phyloP scores from a whole-genome alignment of 345 rosid genomes.

The Rhodamnia rubescens region DNA sequence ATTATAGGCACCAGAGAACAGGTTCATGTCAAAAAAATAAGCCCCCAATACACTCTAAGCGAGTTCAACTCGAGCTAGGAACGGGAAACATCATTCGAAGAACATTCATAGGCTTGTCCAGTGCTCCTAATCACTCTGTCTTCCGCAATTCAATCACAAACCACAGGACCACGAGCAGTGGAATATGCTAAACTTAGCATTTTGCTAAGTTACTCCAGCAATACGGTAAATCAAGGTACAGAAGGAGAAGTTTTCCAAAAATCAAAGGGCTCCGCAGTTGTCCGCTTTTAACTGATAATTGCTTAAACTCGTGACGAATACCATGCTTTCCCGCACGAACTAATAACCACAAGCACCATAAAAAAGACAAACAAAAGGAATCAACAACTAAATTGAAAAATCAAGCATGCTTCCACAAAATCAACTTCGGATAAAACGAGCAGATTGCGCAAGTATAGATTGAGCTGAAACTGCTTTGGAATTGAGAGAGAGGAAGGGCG shows the following conservation, averaged over 20 bases:
- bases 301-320: not conserved
- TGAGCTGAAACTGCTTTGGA: not conserved
- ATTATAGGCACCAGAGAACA: not conserved
- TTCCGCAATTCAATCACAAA: not conserved
- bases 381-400: not conserved
- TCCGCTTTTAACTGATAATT: not conserved
- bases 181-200: not conserved
- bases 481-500: not conserved
- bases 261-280: not conserved
- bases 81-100: not conserved
- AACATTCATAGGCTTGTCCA: not conserved
- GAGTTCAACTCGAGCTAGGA: not conserved
- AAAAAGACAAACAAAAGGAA: not conserved
- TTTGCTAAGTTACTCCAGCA: not conserved
- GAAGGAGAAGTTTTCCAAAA: not conserved
- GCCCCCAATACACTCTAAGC: not conserved
- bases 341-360: not conserved
- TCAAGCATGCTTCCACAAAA: not conserved
- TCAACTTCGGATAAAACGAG: not conserved
- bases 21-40: not conserved
- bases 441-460: not conserved
- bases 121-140: not conserved
- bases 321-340: not conserved
- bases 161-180: not conserved
- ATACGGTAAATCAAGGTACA: not conserved